Percentiles rank a stretch among this genome's conserved stretches.
Evolutionary conservation across 2,329 filamentous ascomycete species (phyloP).

Genomic region (Trichoderma sp.): DNA sequence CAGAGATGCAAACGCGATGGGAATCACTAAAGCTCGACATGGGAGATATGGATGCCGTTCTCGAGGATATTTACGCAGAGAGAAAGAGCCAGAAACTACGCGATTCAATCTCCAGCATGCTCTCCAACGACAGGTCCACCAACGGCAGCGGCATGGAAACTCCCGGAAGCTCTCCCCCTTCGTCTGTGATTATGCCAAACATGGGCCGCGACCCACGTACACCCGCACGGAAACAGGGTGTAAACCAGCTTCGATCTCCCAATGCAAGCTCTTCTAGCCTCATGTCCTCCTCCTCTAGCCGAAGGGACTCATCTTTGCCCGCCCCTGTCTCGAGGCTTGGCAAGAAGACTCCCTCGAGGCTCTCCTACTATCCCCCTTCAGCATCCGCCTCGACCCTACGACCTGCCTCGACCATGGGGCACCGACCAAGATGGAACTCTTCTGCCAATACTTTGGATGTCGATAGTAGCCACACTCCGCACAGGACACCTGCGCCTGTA

Average conservation of each 20-base stretch:
- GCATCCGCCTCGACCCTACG: constrained; percentile 45
- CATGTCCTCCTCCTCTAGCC: constrained; percentile 48
- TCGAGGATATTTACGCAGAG: constrained; percentile 72
- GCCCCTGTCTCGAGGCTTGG: constrained; percentile 44
- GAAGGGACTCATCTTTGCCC: constrained; percentile 53
- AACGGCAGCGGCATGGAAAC: constrained; percentile 70
- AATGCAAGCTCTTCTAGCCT: constrained; percentile 50
- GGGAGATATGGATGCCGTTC: constrained; percentile 69
- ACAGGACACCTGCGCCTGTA: constrained; percentile 47
- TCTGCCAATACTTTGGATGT: constrained; percentile 65
- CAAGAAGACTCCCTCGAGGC: constrained; percentile 47
- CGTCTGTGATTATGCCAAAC: constrained; percentile 61
- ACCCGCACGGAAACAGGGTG: constrained; percentile 41
- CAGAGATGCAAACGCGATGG: constrained; percentile 84
- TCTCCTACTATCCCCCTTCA: constrained; percentile 49
- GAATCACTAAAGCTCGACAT: constrained; percentile 74
- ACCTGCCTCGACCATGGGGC: constrained; percentile 49
- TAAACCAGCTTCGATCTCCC: constrained; percentile 50
- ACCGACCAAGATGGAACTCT: constrained; percentile 72
- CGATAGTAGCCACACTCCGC: constrained; percentile 68
- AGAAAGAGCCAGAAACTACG: constrained; percentile 73
- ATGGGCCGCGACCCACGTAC: constrained; percentile 53
- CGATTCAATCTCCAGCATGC: constrained; percentile 89
- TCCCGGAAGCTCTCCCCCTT: constrained; percentile 66
- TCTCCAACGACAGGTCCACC: constrained; percentile 78